Evolutionary conservation across 805 yeast genomes (phyloP).

Genomic region (Blastobotrys terrestris): DNA sequence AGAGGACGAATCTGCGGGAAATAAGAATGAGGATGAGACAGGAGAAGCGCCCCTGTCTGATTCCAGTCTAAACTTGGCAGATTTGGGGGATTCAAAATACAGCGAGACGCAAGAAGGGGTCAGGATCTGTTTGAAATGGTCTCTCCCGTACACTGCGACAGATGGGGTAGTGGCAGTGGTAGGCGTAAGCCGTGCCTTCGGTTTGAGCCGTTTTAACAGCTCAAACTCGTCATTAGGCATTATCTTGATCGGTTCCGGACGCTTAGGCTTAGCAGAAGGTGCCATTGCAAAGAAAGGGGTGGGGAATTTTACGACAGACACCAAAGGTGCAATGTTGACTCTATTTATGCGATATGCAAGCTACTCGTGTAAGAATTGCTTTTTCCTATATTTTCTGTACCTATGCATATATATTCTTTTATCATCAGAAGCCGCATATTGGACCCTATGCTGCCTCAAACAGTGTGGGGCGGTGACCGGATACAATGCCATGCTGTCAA

Average conservation of each 20-base stretch:
- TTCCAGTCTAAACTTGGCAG: not conserved
- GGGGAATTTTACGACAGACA: too few relatives aligned
- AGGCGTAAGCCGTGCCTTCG: slow-evolving; percentile 8
- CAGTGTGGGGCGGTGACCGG: too few relatives aligned
- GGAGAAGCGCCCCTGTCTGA: not conserved
- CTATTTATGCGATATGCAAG: not conserved
- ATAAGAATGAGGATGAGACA: not conserved
- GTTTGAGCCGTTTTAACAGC: not conserved
- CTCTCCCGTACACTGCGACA: slow-evolving; percentile 16
- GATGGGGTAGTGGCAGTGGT: slow-evolving; percentile 20
- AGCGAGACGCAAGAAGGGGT: slow-evolving; percentile 1
- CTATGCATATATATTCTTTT: too few relatives aligned
- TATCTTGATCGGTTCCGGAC: not conserved
- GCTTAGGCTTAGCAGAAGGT: not conserved
- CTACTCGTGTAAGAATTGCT: not conserved
- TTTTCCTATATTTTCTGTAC: too few relatives aligned
- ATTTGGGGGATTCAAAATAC: not conserved
- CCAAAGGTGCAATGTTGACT: not conserved
- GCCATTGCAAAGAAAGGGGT: too few relatives aligned
- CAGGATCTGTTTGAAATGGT: slow-evolving; percentile 1
- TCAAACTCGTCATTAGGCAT: not conserved
- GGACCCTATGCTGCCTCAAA: too few relatives aligned
- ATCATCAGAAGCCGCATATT: too few relatives aligned
- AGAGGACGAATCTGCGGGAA: not conserved
- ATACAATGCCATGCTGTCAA: too few relatives aligned